Conservation (phyloP, 371 early-diverging fungal species). For the Encephalitozoon intestinalis region DNA sequence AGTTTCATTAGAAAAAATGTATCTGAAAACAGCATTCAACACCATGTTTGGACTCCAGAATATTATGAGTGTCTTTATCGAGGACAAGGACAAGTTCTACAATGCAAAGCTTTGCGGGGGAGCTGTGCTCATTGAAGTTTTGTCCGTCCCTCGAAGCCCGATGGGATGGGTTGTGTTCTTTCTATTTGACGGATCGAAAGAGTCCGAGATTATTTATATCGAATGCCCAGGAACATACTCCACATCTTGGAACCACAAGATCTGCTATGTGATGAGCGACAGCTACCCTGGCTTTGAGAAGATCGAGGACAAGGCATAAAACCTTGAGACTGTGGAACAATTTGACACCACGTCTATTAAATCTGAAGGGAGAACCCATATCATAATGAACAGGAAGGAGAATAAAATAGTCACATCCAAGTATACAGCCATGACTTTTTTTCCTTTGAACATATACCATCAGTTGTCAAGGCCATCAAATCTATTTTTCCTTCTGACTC, state of each 20-base stretch:
- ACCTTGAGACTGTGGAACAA: no score
- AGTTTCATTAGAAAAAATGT: not conserved
- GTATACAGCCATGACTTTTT: constrained; percentile 72
- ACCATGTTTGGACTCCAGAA: not conserved
- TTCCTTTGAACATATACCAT: constrained; percentile 78
- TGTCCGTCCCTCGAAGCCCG: not conserved
- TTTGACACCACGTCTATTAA: not conserved
- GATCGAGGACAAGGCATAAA: not conserved
- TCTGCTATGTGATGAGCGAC: not conserved
- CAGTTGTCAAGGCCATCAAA: constrained; percentile 82
- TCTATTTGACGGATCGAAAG: not conserved
- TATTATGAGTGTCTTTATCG: not conserved
- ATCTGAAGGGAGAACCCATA: not conserved
- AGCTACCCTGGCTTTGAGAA: not conserved
- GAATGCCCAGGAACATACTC: not conserved
- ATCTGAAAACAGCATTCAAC: not conserved
- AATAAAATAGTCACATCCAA: constrained; percentile 64
- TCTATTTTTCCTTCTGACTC: constrained; percentile 74
- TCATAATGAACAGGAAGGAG: constrained; percentile 16
- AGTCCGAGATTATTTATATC: not conserved
- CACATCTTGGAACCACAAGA: not conserved
- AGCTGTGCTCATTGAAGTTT: not conserved
- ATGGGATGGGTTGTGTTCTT: not conserved
- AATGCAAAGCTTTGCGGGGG: not conserved
- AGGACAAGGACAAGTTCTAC: not conserved